Evolutionary conservation across 106 monocot species (phyloP).

Genomic region (Dioscorea dumetorum): DNA sequence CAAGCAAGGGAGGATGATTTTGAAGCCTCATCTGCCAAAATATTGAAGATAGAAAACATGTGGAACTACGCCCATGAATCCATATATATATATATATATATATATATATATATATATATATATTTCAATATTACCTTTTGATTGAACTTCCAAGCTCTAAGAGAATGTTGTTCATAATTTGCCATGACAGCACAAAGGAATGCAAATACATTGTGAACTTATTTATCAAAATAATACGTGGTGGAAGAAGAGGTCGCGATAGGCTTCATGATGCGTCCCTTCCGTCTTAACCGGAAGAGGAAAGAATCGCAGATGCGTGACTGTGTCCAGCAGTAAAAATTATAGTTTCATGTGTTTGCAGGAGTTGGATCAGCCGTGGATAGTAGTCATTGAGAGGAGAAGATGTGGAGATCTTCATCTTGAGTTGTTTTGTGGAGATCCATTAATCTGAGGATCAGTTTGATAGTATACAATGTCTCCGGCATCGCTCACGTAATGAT

Average conservation of each 20-base stretch:
- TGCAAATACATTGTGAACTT: no score
- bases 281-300: conserved; percentile 1
- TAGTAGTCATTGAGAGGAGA: neutral
- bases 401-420: neutral
- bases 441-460: conserved; percentile 29
- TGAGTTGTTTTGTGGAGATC: conserved; percentile 1
- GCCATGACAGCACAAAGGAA: no score
- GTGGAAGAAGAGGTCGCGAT: neutral
- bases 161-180: no score
- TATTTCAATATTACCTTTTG: no score
- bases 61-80: no score
- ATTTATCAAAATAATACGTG: no score
- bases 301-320: neutral
- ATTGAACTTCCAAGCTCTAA: no score
- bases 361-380: neutral
- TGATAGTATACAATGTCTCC: conserved; percentile 85
- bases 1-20: no score
- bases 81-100: no score
- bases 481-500: conserved; percentile 69
- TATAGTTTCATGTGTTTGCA: neutral
- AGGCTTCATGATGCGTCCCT: neutral
- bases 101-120: no score
- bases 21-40: no score
- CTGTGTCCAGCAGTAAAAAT: neutral
- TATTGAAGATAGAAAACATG: no score